Evolutionary conservation across 140 eudicot genomes (phyloP).

Genomic region (Anethum foeniculum): DNA sequence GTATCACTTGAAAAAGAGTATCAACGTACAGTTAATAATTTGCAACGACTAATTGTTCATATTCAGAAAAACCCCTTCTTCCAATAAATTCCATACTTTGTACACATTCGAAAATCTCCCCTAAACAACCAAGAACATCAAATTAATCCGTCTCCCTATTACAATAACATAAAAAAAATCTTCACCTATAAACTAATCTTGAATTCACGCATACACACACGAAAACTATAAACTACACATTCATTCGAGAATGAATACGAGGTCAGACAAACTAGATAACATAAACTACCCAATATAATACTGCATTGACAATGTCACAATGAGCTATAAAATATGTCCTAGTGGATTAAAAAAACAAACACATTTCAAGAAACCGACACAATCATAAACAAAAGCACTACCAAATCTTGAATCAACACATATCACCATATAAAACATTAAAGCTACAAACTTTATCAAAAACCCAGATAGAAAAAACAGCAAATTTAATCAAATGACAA

Average conservation of each 20-base stretch:
- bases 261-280: not conserved
- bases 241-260: not conserved
- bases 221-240: not conserved
- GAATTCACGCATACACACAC: not conserved
- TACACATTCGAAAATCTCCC: not conserved
- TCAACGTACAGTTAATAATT: not conserved
- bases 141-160: not conserved
- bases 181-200: not conserved
- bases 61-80: not conserved
- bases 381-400: not conserved
- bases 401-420: not conserved
- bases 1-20: not conserved
- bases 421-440: not conserved
- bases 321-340: not conserved
- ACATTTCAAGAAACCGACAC: conserved; percentile 5
- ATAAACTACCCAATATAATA: not conserved
- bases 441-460: not conserved
- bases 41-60: not conserved
- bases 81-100: not conserved
- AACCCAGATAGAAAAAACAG: not conserved
- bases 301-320: not conserved
- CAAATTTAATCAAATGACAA: not conserved
- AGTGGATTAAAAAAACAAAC: not conserved
- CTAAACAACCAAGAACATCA: not conserved
- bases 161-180: not conserved